Evolutionary conservation across 2,329 filamentous ascomycete genomes (phyloP), one percentile per base, ranked within the genome.

Genomic region (Spiromastix sp.): DNA sequence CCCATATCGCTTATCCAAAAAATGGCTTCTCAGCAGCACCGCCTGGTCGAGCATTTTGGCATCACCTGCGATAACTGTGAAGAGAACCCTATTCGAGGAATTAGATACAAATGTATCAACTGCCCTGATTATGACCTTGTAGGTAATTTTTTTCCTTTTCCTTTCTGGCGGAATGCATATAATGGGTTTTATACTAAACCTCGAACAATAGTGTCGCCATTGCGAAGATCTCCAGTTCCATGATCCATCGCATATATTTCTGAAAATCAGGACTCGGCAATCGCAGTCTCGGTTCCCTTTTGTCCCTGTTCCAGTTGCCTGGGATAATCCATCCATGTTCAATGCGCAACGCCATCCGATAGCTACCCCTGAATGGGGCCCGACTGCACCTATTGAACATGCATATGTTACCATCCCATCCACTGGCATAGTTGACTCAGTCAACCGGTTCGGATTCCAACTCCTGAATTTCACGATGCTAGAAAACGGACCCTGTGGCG

Each of bases 61-160:
- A 26, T 39, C 12, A 19, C 1, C 9, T 39, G 37, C 16, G 37
- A 39, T 12, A 39, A 39, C 15, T 39, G 37, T 15, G 25, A 21
- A 11, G 20, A 28, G 26, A 20, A 13, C 0, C 37, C 37, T 16
- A 39, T 39, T 17, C 13, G 27, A 1, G 37, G 37, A 5, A 31
- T 29, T 18, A 24, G 37, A 15, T 39, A 36, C 12, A 39, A 30
- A 24, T 39, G 37, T 25, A 39, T 39, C 28, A 39, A 39, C 21
- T 39, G 37, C 9, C 10, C 10, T 12, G 37, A 39, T 16, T 39
- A 30, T 20, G 37, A 39, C 24, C 32, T 39, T 13, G 37, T 39
- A 35, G 35, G 32, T 25, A 7, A n/a, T n/a, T n/a, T n/a, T n/a
- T n/a, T n/a, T n/a, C n/a, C n/a, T n/a, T n/a, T n/a, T n/a, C n/a